phyloP scores from a whole-genome alignment of 1,284 basidiomycete species.

The Cutaneotrichosporon cavernicola region DNA sequence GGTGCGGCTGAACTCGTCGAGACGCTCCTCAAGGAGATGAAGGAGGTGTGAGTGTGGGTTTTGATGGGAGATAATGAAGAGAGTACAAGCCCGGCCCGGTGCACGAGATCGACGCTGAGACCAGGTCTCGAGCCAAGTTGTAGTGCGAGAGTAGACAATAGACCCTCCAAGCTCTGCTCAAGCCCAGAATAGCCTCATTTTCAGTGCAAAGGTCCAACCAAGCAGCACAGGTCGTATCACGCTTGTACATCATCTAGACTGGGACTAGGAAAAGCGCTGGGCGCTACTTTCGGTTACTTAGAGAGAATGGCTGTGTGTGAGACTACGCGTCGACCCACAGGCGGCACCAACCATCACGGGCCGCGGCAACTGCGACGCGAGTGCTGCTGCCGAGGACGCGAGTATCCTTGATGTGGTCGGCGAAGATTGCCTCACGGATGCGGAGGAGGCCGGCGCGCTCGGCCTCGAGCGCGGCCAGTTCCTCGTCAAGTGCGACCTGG shows the following conservation, averaged over 20 bases:
- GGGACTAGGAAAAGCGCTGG: slow-evolving; percentile 3
- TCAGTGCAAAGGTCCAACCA: background rate
- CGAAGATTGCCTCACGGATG: slow-evolving; percentile 7
- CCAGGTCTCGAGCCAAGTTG: slow-evolving; percentile 1
- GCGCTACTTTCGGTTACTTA: background rate
- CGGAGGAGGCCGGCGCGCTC: slow-evolving; percentile 5
- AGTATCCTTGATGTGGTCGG: background rate
- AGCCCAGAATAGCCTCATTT: background rate
- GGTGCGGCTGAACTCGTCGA: slow-evolving; percentile 31
- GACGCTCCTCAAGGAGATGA: slow-evolving; percentile 29
- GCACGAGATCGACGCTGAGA: slow-evolving; percentile 1
- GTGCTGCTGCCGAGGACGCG: background rate
- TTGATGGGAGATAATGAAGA: background rate
- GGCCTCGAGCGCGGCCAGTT: slow-evolving; percentile 5
- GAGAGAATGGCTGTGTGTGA: background rate
- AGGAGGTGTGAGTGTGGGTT: slow-evolving; percentile 7
- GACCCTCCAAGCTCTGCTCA: background rate
- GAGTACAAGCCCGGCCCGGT: background rate
- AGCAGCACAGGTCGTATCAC: background rate
- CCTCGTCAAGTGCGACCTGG: slow-evolving; percentile 8
- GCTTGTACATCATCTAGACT: slow-evolving; percentile 10
- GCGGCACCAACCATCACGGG: slow-evolving; percentile 8
- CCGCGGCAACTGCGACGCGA: background rate
- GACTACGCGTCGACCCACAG: slow-evolving; percentile 9
- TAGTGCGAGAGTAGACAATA: background rate